phyloP scores from a whole-genome alignment of 192 early-diverging fungal genomes.

The Mortierella hygrophila region DNA sequence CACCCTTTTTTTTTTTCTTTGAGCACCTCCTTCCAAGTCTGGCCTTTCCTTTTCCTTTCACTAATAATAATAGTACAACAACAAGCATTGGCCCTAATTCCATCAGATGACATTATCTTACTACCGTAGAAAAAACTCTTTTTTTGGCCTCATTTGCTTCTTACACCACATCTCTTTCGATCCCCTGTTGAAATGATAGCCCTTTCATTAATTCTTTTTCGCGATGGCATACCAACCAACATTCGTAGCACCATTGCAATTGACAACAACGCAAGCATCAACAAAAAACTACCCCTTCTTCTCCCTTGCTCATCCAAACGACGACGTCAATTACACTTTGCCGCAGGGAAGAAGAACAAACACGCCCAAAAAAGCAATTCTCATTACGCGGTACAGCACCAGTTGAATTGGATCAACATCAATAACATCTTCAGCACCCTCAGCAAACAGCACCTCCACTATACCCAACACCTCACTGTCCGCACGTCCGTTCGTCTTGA shows the following conservation, averaged over 20 bases:
- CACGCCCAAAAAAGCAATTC: background rate
- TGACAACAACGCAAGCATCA: background rate
- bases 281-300: background rate
- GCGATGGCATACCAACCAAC: background rate
- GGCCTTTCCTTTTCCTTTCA: background rate
- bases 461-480: background rate
- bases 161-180: too few species aligned
- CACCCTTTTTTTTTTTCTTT: too few species aligned
- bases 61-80: background rate
- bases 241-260: background rate
- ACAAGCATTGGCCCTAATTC: background rate
- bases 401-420: background rate
- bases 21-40: background rate
- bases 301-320: background rate
- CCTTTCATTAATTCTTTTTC: background rate
- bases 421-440: background rate
- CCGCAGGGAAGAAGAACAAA: background rate
- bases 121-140: background rate
- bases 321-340: background rate
- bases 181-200: too few species aligned
- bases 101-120: background rate
- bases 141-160: too few species aligned
- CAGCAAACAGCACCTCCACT: background rate
- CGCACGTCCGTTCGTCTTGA: background rate
- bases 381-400: conserved; percentile 1